A percentile compares a stretch with the other conserved stretches of the same genome.
phyloP scores from a whole-genome alignment of 106 monocot genomes.

The Platanthera guangdongensis region DNA sequence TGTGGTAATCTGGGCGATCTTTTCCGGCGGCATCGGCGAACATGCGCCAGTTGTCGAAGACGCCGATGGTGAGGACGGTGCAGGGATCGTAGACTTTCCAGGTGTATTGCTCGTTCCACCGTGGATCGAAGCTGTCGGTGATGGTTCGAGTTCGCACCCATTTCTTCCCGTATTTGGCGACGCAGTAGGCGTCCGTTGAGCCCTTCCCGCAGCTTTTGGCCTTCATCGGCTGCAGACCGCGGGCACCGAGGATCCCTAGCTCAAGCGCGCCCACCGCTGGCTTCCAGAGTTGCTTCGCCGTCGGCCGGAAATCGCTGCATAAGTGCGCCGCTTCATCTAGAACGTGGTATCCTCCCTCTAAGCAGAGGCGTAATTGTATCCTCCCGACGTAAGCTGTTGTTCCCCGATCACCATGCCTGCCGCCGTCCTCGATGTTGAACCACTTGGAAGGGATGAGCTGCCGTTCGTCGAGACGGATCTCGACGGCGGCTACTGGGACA shows the following conservation, averaged over 20 bases:
- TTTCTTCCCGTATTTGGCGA: slow-evolving; percentile 97
- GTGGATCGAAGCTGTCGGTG: slow-evolving; percentile 82
- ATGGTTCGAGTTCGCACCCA: slow-evolving; percentile 93
- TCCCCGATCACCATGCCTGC: background rate
- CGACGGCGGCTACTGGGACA: slow-evolving; percentile 34
- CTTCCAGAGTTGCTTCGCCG: slow-evolving; percentile 90
- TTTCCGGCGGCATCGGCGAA: slow-evolving; percentile 45
- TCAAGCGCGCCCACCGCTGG: slow-evolving; percentile 75
- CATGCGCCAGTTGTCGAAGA: slow-evolving; percentile 98
- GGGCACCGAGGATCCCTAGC: slow-evolving; percentile 71
- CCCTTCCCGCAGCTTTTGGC: slow-evolving; percentile 76
- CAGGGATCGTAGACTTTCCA: slow-evolving; percentile 99
- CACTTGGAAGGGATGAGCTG: slow-evolving; percentile 55
- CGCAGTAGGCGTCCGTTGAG: slow-evolving; percentile 89
- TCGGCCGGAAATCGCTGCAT: slow-evolving; percentile 89
- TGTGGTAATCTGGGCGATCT: slow-evolving; percentile 71
- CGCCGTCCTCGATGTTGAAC: slow-evolving; percentile 55
- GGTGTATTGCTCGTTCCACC: slow-evolving; percentile 98
- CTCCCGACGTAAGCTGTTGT: slow-evolving; percentile 43
- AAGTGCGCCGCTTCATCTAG: slow-evolving; percentile 93
- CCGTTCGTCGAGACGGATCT: slow-evolving; percentile 81
- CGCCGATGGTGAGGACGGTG: slow-evolving; percentile 82
- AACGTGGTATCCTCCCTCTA: slow-evolving; percentile 95
- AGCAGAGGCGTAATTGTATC: slow-evolving; percentile 64
- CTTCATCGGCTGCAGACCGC: slow-evolving; percentile 95